These are phyloP conservation scores for Ceratobasidium theobromae DNA, from an alignment of 1,284 basidiomycete species.

Conservation along the genomic window DNA sequence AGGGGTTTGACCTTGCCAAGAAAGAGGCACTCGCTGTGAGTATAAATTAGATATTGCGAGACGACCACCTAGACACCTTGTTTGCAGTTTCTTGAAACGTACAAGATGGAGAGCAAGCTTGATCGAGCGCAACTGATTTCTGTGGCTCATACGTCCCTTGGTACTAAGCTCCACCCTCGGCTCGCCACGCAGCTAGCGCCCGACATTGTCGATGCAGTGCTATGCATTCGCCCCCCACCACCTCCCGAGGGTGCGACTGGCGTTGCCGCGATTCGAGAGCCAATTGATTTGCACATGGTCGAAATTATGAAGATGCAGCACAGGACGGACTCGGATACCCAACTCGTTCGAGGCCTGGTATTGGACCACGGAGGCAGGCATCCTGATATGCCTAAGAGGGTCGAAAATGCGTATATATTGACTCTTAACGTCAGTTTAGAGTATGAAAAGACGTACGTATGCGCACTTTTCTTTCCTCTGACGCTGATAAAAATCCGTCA, in stretches of 20 bases:
- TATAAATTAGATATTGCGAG: constrained; percentile 36
- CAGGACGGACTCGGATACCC: constrained; percentile 96
- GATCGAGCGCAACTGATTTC: constrained; percentile 91
- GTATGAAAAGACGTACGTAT: constrained; percentile 97
- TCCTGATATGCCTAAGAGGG: constrained; percentile 98
- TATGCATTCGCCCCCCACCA: constrained; percentile 78
- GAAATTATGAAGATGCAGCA: constrained; percentile 99
- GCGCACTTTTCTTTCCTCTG: constrained; percentile 30
- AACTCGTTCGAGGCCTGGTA: constrained; percentile 92
- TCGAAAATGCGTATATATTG: constrained; percentile 95
- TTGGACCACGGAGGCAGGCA: constrained; percentile 95
- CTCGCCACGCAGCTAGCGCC: constrained; percentile 89
- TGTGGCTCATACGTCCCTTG: constrained; percentile 91
- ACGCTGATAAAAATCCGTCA: constrained; percentile 44
- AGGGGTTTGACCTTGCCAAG: constrained; percentile 97
- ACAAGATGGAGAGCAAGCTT: constrained; percentile 72
- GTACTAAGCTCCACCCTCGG: constrained; percentile 85
- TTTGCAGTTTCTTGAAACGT: constrained; percentile 85
- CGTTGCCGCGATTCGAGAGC: constrained; percentile 73
- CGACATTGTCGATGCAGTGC: constrained; percentile 94
- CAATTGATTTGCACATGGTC: constrained; percentile 99
- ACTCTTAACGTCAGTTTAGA: constrained; percentile 98
- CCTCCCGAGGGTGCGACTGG: constrained; percentile 56
- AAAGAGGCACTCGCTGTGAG: constrained; percentile 86
- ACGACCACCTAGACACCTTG: not conserved